Percentiles rank a stretch among this genome's conserved stretches.
Evolutionary conservation across 371 early-diverging fungal genomes (phyloP).

Genomic region (Mucor racemosus): DNA sequence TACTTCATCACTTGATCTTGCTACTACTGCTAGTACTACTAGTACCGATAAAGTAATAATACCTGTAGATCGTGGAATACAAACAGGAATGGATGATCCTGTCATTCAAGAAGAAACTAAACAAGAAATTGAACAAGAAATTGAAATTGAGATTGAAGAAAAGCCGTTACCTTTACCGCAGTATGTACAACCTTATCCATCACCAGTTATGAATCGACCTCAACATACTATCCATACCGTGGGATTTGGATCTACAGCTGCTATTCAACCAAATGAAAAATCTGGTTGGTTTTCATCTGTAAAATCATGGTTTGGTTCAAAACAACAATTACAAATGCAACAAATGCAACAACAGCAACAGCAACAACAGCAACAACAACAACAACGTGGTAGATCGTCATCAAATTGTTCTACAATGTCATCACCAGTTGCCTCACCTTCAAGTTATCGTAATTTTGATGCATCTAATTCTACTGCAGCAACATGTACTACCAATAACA

Average conservation of each 20-base stretch:
- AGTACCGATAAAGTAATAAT: neutral
- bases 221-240: slow-evolving; percentile 23
- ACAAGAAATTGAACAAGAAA: neutral
- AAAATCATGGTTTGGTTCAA: slow-evolving; percentile 52
- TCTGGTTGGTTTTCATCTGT: slow-evolving; percentile 51
- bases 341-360: slow-evolving; percentile 16
- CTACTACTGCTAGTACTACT: neutral
- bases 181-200: slow-evolving; percentile 24
- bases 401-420: slow-evolving; percentile 18
- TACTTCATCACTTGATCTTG: slow-evolving; percentile 3
- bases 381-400: slow-evolving; percentile 14
- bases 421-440: slow-evolving; percentile 21
- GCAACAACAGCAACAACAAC: slow-evolving; percentile 15
- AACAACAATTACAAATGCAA: slow-evolving; percentile 16
- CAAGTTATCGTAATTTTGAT: slow-evolving; percentile 25
- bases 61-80: slow-evolving; percentile 15
- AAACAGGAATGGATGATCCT: slow-evolving; percentile 9
- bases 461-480: slow-evolving; percentile 1
- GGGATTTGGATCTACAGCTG: slow-evolving; percentile 30
- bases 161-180: neutral
- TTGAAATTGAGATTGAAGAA: neutral
- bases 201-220: slow-evolving; percentile 11
- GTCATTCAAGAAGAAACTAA: neutral
- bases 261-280: slow-evolving; percentile 19
- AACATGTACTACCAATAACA: slow-evolving; percentile 1